A percentile compares a stretch with the other conserved stretches of the same genome.
Conservation (phyloP, 176 grass and related monocot genomes). For the Ensete ventricosum region DNA sequence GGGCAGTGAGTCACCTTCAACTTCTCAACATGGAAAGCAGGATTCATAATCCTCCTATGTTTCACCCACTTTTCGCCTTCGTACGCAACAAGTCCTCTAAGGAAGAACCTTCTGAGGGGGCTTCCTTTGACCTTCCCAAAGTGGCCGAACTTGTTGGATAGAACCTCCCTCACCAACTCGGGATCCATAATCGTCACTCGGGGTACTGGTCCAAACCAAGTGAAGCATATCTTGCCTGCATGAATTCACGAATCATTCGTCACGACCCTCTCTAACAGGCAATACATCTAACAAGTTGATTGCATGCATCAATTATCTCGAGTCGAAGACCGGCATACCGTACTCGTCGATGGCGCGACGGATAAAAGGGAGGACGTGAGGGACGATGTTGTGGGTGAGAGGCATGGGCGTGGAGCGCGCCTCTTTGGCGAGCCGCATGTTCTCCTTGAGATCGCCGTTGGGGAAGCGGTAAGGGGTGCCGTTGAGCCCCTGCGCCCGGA, state of each 20-base stretch:
- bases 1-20: constrained; percentile 31
- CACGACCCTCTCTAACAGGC: no score
- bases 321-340: constrained; percentile 10
- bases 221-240: constrained; percentile 33
- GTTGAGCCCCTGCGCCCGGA: constrained; percentile 54
- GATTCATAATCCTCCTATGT: constrained; percentile 52
- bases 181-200: constrained; percentile 39
- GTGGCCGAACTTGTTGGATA: constrained; percentile 44
- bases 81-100: constrained; percentile 26
- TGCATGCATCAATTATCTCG: no score
- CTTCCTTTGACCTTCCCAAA: constrained; percentile 30
- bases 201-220: constrained; percentile 54
- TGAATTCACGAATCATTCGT: no score
- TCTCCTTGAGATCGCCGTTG: constrained; percentile 42
- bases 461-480: constrained; percentile 40
- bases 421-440: constrained; percentile 31
- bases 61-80: constrained; percentile 57
- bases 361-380: constrained; percentile 31
- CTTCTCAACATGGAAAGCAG: constrained; percentile 55
- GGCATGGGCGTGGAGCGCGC: constrained; percentile 46
- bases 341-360: constrained; percentile 23
- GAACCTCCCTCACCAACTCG: constrained; percentile 24
- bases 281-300: no score
- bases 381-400: constrained; percentile 37
- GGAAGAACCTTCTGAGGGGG: constrained; percentile 21